phyloP scores from a whole-genome alignment of 2,329 filamentous ascomycete genomes.

The Epicoccum sorghinum region DNA sequence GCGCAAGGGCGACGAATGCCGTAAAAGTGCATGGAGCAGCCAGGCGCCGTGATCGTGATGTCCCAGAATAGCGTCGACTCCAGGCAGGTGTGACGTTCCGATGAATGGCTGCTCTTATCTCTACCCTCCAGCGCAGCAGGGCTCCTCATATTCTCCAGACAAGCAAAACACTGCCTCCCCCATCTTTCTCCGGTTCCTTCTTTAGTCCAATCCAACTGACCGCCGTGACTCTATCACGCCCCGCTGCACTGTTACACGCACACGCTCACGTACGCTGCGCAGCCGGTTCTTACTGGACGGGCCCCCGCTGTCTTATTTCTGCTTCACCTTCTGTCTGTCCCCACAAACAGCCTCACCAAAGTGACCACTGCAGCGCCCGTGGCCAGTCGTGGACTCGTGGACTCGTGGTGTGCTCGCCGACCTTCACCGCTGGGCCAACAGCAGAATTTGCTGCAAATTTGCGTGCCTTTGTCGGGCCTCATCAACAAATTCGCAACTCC shows the following conservation, averaged over 20 bases:
- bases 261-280: conserved; percentile 10
- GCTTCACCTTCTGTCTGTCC: conserved; percentile 10
- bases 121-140: conserved; percentile 5
- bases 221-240: conserved; percentile 12
- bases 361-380: conserved; percentile 12
- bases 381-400: conserved; percentile 1
- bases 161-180: conserved; percentile 3
- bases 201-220: not conserved
- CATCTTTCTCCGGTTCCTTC: not conserved
- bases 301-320: conserved; percentile 19
- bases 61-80: conserved; percentile 15
- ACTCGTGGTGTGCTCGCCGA: conserved; percentile 13
- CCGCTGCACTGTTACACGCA: conserved; percentile 14
- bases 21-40: conserved; percentile 8
- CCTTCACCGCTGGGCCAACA: conserved; percentile 16
- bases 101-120: conserved; percentile 18
- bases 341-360: conserved; percentile 18
- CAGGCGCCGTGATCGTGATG: conserved; percentile 12
- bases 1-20: conserved; percentile 14
- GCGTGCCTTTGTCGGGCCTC: conserved; percentile 14
- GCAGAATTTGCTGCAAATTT: conserved; percentile 18
- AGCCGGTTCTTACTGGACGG: conserved; percentile 12
- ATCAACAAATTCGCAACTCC: conserved; percentile 9
- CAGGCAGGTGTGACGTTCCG: conserved; percentile 17
- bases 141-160: conserved; percentile 17